These are phyloP conservation scores for Phytophthora ramorum DNA, from an alignment of 352 stramenopile genomes.

Conservation along the genomic window DNA sequence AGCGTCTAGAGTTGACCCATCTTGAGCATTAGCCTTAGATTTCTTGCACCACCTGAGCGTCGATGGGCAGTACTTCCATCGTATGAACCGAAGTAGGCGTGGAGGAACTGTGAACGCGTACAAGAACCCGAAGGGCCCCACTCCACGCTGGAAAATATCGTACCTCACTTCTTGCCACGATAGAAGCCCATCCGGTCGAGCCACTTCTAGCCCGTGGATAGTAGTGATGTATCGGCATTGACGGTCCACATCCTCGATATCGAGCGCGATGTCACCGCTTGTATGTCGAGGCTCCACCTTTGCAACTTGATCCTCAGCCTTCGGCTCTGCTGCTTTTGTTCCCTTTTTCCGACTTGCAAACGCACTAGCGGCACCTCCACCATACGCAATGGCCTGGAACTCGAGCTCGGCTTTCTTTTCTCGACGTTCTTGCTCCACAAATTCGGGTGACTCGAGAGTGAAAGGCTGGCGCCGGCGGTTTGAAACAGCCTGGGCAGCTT, in stretches of 20 bases:
- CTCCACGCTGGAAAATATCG: conserved; percentile 58
- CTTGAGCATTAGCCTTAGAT: conserved; percentile 2
- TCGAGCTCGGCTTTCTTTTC: conserved; percentile 85
- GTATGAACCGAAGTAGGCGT: conserved; percentile 50
- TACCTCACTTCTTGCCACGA: conserved; percentile 39
- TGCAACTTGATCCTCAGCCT: conserved; percentile 20
- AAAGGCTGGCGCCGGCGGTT: conserved; percentile 73
- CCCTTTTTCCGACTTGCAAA: conserved; percentile 64
- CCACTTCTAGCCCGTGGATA: conserved; percentile 46
- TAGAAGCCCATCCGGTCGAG: conserved; percentile 53
- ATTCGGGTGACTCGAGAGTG: conserved; percentile 80
- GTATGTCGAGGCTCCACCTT: conserved; percentile 34
- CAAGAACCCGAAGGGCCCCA: conserved; percentile 75
- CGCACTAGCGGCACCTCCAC: conserved; percentile 36
- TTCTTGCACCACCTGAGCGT: conserved; percentile 25
- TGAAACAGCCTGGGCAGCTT: conserved; percentile 70
- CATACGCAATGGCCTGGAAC: conserved; percentile 84
- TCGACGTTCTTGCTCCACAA: conserved; percentile 70
- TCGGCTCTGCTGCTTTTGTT: conserved; percentile 24
- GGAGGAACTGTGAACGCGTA: conserved; percentile 63
- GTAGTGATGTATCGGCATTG: conserved; percentile 50
- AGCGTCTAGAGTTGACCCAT: background rate
- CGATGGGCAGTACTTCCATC: conserved; percentile 59
- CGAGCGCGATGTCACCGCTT: conserved; percentile 65
- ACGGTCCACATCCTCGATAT: conserved; percentile 71